phyloP scores from a whole-genome alignment of 139 green algal species.

The Chlorella vulgaris region DNA sequence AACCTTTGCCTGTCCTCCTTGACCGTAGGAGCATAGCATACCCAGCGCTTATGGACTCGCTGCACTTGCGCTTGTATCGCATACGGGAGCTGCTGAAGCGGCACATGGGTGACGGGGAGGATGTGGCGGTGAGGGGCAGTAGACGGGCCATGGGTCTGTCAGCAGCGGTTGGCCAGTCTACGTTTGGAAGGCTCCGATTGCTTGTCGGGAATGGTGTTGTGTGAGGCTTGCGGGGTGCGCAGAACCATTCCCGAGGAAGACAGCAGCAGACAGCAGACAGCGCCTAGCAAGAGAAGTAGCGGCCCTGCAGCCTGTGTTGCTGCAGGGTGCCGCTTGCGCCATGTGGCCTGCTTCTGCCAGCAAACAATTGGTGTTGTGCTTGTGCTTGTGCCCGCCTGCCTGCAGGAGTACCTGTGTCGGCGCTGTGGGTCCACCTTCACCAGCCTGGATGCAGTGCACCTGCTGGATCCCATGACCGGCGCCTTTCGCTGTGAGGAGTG shows the following conservation, averaged over 20 bases:
- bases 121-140: conserved; percentile 8
- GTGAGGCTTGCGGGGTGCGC: no score
- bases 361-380: not conserved
- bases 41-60: conserved; percentile 31
- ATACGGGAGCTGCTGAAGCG: conserved; percentile 28
- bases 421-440: conserved; percentile 36
- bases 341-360: not conserved
- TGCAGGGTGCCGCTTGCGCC: not conserved
- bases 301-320: not conserved
- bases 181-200: no score
- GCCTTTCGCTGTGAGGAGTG: conserved; percentile 49
- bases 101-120: conserved; percentile 27
- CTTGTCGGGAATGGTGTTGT: no score
- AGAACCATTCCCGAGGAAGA: no score
- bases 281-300: no score
- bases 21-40: conserved; percentile 38
- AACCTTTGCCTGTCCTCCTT: not conserved
- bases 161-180: no score
- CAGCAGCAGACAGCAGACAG: no score
- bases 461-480: conserved; percentile 35
- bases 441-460: conserved; percentile 27
- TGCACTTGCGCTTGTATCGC: conserved; percentile 39
- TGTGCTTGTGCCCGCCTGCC: not conserved
- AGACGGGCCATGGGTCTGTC: not conserved
- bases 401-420: conserved; percentile 41